A percentile compares a stretch with the other conserved stretches of the same genome.
phyloP scores from a whole-genome alignment of 2,329 filamentous ascomycete species.

The Fusarium abutilonis region DNA sequence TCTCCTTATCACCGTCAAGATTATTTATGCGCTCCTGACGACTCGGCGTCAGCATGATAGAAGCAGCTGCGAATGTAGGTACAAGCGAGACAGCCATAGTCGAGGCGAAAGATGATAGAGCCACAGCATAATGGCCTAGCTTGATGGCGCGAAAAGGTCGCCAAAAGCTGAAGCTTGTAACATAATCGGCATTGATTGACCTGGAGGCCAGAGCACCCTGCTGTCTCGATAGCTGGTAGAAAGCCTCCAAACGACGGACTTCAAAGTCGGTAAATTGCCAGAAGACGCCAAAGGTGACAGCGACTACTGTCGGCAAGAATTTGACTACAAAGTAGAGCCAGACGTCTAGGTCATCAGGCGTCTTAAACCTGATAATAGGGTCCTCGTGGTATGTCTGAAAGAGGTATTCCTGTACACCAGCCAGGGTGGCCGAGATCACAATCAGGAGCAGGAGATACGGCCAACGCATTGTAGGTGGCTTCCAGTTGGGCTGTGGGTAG shows the following conservation, averaged over 20 bases:
- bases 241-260: constrained; percentile 72
- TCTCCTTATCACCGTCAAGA: constrained; percentile 59
- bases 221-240: constrained; percentile 70
- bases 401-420: constrained; percentile 63
- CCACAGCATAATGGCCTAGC: constrained; percentile 74
- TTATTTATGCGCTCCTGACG: constrained; percentile 56
- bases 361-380: constrained; percentile 61
- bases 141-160: constrained; percentile 70
- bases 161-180: constrained; percentile 73
- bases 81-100: constrained; percentile 74
- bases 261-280: constrained; percentile 75
- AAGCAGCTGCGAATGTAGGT: constrained; percentile 73
- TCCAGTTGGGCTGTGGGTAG: constrained; percentile 73
- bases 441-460: constrained; percentile 67
- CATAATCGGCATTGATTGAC: constrained; percentile 78
- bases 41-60: constrained; percentile 65
- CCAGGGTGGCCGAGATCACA: constrained; percentile 63
- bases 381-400: constrained; percentile 59
- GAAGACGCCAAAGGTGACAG: constrained; percentile 70
- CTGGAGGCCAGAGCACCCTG: constrained; percentile 69
- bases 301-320: constrained; percentile 69
- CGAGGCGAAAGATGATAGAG: constrained; percentile 71
- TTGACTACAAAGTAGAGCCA: constrained; percentile 69
- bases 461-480: constrained; percentile 71
- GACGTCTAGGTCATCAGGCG: constrained; percentile 60